Evolutionary conservation across 2,329 filamentous ascomycete genomes (phyloP), one percentile per base, ranked within the genome.

Genomic region (Epichloe typhina): DNA sequence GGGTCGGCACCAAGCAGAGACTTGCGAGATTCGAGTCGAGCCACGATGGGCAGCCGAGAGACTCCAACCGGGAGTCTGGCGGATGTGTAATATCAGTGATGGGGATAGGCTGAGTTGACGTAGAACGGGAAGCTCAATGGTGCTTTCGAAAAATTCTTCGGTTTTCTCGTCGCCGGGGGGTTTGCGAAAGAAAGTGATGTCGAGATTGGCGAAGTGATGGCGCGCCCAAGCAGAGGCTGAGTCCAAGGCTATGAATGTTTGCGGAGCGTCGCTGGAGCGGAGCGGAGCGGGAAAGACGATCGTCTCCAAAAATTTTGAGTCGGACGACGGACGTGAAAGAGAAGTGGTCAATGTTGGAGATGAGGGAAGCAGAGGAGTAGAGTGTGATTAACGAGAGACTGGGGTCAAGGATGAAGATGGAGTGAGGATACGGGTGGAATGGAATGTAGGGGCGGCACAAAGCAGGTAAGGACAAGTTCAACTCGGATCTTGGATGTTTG

Each of bases 1-100:
- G 60, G 62, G 54, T 71, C 67, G 52, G 58, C 61, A 55, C 67
- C 64, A 44, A 70, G 62, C 56, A 70, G 61, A 49, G 66, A 68
- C 57, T 67, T 67, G 57, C 65, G 66, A 54, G 67, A 69, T 49
- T 70, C 69, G 52, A 69, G 61, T 54, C 68, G 62, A 61, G 67
- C 68, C 67, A 71, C 60, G 61, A 52, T 65, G 59, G 62, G 59
- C 64, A 58, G 60, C 56, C 38, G 49, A 51, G 47, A 47, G 63
- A 66, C 64, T 64, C 66, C 63, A 54, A 53, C 63, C 64, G 61
- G 64, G 66, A 69, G 67, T 64, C 65, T 43, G 13, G 46, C 51
- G 47, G 47, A 31, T 8, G 36, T 9, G 23, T 17, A 36, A 13
- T 48, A 11, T 40, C 40, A 36, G 17, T 31, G 13, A 11, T 37